These are phyloP conservation scores for Trametes meyenii DNA, from an alignment of 768 basidiomycete species.

Conservation along the genomic window DNA sequence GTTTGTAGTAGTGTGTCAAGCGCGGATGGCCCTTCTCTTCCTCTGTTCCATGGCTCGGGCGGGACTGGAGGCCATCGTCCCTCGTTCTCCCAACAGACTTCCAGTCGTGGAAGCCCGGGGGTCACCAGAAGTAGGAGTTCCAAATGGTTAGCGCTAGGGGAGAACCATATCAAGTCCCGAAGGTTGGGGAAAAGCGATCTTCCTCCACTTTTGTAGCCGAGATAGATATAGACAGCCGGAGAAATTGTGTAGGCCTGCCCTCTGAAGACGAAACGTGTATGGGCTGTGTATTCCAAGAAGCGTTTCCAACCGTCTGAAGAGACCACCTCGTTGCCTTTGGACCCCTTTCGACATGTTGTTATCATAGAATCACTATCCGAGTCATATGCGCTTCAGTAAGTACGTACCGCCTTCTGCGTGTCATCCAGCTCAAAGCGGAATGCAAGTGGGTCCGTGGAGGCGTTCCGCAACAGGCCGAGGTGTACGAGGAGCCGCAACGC, in stretches of 20 bases:
- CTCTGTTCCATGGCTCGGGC: neutral
- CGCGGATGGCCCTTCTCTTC: neutral
- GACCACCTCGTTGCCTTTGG: neutral
- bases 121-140: neutral
- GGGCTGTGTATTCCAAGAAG: neutral
- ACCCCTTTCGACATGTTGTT: neutral
- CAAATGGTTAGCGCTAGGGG: neutral
- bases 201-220: neutral
- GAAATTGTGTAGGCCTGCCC: neutral
- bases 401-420: neutral
- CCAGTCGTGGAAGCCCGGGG: neutral
- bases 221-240: neutral
- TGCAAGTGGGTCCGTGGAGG: neutral
- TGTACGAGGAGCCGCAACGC: neutral
- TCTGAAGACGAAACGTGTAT: neutral
- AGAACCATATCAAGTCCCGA: neutral
- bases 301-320: neutral
- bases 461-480: neutral
- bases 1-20: neutral
- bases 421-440: neutral
- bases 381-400: neutral
- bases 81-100: neutral
- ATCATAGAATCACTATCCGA: neutral
- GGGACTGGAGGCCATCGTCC: neutral
- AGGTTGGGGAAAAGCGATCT: conserved; percentile 1